Percentiles rank a stretch among this genome's conserved stretches.
These are phyloP conservation scores for Didymella pinodella DNA, from an alignment of 2,329 filamentous ascomycete genomes.

Conservation along the genomic window DNA sequence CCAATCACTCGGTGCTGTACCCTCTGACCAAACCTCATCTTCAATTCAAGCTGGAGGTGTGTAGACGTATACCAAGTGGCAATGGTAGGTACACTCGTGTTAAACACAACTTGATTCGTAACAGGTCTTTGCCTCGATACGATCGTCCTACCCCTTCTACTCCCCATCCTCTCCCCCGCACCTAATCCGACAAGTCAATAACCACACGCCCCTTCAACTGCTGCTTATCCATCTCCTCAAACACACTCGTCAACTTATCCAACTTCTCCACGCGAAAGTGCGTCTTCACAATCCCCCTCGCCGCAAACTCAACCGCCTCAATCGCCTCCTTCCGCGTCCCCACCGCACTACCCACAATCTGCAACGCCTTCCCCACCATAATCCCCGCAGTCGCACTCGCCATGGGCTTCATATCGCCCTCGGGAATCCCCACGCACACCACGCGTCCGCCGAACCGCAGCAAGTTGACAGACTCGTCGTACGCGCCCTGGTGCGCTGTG, in stretches of 20 bases:
- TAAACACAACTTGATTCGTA: too few relatives aligned
- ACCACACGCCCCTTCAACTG: constrained; percentile 59
- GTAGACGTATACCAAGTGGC: neutral
- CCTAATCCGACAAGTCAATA: constrained; percentile 49
- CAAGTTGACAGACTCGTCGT: constrained; percentile 52
- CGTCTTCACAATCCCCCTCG: constrained; percentile 55
- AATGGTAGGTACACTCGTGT: too few relatives aligned
- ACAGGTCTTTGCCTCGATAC: neutral
- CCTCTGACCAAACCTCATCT: too few relatives aligned
- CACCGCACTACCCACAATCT: constrained; percentile 57
- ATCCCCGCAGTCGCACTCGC: constrained; percentile 51
- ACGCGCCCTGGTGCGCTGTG: constrained; percentile 58
- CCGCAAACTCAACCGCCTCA: constrained; percentile 58
- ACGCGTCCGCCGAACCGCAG: constrained; percentile 57
- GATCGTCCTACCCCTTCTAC: neutral
- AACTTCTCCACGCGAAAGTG: constrained; percentile 57
- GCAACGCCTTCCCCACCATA: constrained; percentile 54
- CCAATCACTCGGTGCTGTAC: neutral
- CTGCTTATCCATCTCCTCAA: constrained; percentile 57
- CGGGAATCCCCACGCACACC: constrained; percentile 58
- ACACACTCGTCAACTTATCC: constrained; percentile 56
- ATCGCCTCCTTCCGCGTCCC: constrained; percentile 58
- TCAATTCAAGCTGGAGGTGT: too few relatives aligned
- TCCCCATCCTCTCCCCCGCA: neutral
- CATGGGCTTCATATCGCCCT: constrained; percentile 57